phyloP scores from a whole-genome alignment of 768 basidiomycete species.

The Podaxis sp. region DNA sequence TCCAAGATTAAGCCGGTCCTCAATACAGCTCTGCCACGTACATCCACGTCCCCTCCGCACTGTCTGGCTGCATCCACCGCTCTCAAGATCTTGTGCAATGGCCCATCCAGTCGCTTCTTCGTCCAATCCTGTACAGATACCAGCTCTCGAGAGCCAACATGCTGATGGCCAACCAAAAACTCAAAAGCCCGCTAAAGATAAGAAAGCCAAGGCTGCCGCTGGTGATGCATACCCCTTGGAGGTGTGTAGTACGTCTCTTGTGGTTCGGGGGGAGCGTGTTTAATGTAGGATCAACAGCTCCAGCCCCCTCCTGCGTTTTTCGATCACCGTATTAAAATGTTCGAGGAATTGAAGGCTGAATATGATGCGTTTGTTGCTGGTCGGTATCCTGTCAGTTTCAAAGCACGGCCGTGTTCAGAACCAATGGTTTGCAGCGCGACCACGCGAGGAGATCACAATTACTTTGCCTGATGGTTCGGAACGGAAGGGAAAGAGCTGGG shows the following conservation, averaged over 20 bases:
- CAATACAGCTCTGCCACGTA: constrained; percentile 34
- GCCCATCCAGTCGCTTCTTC: constrained; percentile 54
- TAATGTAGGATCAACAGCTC: constrained; percentile 44
- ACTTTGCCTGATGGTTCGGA: constrained; percentile 86
- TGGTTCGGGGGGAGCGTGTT: not conserved
- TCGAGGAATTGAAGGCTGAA: constrained; percentile 82
- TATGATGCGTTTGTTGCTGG: constrained; percentile 80
- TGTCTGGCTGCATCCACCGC: constrained; percentile 16
- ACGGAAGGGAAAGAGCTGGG: constrained; percentile 86
- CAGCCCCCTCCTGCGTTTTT: constrained; percentile 86
- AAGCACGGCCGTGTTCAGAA: constrained; percentile 9
- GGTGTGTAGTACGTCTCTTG: constrained; percentile 35
- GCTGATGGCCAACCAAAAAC: constrained; percentile 24
- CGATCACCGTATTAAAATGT: constrained; percentile 87
- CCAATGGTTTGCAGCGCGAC: constrained; percentile 52
- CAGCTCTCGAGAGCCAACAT: constrained; percentile 46
- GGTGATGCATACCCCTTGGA: constrained; percentile 60
- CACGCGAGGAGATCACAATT: constrained; percentile 79
- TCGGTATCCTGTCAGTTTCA: constrained; percentile 27
- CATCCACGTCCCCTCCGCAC: constrained; percentile 16
- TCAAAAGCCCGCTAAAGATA: constrained; percentile 38
- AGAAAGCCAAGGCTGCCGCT: constrained; percentile 42
- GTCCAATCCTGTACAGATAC: constrained; percentile 49
- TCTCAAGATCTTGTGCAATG: constrained; percentile 42
- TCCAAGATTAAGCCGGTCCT: constrained; percentile 31